A percentile compares a stretch with the other conserved stretches of the same genome.
These are phyloP conservation scores for Aspergillus pseudoterreus DNA, from an alignment of 2,329 filamentous ascomycete genomes.

Conservation along the genomic window DNA sequence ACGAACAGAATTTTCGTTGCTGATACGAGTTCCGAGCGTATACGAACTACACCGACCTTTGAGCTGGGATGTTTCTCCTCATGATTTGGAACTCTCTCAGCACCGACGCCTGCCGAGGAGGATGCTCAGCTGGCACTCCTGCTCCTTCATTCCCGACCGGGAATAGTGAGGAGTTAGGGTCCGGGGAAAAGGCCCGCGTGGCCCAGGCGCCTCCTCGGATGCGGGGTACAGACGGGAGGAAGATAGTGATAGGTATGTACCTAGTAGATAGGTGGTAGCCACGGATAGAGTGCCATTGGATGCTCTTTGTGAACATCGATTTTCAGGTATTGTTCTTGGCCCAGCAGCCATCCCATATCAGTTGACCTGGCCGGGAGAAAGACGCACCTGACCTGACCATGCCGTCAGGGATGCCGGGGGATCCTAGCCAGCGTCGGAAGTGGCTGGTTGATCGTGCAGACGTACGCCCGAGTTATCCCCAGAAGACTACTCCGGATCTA, in stretches of 20 bases:
- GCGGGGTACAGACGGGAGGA: constrained; percentile 17
- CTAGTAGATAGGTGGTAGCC: constrained; percentile 1
- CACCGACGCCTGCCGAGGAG: no score
- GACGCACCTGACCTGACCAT: constrained; percentile 4
- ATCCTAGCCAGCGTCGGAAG: neutral
- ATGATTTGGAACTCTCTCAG: no score
- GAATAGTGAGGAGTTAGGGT: constrained; percentile 1
- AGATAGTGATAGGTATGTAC: neutral
- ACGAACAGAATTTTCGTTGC: neutral
- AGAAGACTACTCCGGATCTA: no score
- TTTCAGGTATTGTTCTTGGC: neutral
- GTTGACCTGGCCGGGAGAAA: neutral
- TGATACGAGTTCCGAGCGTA: neutral
- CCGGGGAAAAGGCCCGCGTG: constrained; percentile 20
- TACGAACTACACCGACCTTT: no score
- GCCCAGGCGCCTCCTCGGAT: constrained; percentile 18
- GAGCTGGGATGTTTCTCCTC: neutral
- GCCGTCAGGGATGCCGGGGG: neutral
- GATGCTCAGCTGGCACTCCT: no score
- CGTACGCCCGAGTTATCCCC: no score
- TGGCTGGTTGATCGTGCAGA: constrained; percentile 1
- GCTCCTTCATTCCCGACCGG: neutral
- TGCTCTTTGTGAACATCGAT: no score
- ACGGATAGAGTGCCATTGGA: constrained; percentile 1
- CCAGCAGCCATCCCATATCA: neutral